phyloP scores from a whole-genome alignment of 2,329 filamentous ascomycete species.

The Pezicula carpinea region DNA sequence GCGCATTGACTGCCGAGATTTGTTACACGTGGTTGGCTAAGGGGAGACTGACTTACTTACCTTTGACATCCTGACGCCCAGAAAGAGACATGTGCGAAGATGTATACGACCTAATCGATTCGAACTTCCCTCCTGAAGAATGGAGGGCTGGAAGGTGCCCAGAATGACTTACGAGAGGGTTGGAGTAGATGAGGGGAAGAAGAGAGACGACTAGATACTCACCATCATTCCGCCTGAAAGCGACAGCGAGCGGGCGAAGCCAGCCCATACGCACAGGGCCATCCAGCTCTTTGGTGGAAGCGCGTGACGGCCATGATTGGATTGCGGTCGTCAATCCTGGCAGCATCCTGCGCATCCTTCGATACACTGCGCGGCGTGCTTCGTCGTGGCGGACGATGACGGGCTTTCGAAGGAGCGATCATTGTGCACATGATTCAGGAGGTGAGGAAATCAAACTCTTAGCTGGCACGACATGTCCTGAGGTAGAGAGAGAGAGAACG shows the following conservation, averaged over 20 bases:
- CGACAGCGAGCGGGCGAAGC: slow-evolving; percentile 6
- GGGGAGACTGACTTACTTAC: no score
- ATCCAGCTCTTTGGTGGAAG: background rate
- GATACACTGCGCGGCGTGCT: no score
- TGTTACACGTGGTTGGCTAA: no score
- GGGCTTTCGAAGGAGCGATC: background rate
- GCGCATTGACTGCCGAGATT: slow-evolving; percentile 2
- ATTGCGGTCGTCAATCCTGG: background rate
- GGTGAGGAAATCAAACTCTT: background rate
- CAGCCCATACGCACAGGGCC: slow-evolving; percentile 3
- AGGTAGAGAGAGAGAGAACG: background rate
- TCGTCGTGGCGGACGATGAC: no score
- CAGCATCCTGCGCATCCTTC: no score
- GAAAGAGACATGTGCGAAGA: no score
- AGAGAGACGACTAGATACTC: no score
- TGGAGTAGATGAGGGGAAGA: background rate
- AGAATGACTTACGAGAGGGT: slow-evolving; percentile 4
- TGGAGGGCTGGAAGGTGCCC: background rate
- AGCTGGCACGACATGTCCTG: background rate
- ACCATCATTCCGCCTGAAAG: slow-evolving; percentile 1
- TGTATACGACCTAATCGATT: no score
- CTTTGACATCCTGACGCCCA: no score
- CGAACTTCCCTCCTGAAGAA: no score
- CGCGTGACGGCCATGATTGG: background rate
- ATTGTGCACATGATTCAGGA: slow-evolving; percentile 1